Evolutionary conservation across 1,284 basidiomycete genomes (phyloP).

Genomic region (Schizophyllum commune): DNA sequence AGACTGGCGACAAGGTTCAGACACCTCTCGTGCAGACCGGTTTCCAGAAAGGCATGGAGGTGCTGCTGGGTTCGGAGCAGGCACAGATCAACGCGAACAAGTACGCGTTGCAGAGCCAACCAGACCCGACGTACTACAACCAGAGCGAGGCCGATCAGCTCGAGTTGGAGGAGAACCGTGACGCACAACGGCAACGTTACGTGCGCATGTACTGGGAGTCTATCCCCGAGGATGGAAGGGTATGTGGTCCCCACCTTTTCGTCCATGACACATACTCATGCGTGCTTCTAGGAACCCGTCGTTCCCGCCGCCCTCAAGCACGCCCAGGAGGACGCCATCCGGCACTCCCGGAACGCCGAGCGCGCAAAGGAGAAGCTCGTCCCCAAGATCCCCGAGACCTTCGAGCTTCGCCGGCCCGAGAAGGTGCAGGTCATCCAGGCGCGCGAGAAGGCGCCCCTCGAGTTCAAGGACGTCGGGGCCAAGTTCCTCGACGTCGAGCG

Average conservation of each 20-base stretch:
- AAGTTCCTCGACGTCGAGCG: constrained; percentile 55
- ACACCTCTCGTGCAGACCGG: constrained; percentile 55
- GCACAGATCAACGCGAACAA: constrained; percentile 10
- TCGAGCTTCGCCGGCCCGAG: constrained; percentile 27
- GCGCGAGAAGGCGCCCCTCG: constrained; percentile 41
- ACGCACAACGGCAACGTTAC: constrained; percentile 55
- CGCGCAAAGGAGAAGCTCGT: constrained; percentile 32
- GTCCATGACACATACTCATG: not conserved
- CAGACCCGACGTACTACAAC: constrained; percentile 31
- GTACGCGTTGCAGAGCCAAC: constrained; percentile 8
- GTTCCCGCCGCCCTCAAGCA: constrained; percentile 45
- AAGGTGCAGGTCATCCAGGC: constrained; percentile 27
- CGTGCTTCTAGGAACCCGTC: constrained; percentile 42
- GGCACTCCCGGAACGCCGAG: constrained; percentile 17
- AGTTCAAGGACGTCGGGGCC: constrained; percentile 63
- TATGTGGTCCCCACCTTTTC: not conserved
- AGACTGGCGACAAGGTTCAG: constrained; percentile 24
- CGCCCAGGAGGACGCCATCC: constrained; percentile 28
- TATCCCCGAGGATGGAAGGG: constrained; percentile 52
- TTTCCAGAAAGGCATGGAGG: constrained; percentile 64
- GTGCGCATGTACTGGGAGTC: constrained; percentile 71
- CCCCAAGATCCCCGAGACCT: constrained; percentile 25
- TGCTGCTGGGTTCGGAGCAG: constrained; percentile 41
- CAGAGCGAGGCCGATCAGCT: constrained; percentile 41
- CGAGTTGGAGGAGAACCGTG: constrained; percentile 47